Base-by-base conservation (phyloP, 108 stramenopile species). In the Discostella stelligeroides region DNA sequence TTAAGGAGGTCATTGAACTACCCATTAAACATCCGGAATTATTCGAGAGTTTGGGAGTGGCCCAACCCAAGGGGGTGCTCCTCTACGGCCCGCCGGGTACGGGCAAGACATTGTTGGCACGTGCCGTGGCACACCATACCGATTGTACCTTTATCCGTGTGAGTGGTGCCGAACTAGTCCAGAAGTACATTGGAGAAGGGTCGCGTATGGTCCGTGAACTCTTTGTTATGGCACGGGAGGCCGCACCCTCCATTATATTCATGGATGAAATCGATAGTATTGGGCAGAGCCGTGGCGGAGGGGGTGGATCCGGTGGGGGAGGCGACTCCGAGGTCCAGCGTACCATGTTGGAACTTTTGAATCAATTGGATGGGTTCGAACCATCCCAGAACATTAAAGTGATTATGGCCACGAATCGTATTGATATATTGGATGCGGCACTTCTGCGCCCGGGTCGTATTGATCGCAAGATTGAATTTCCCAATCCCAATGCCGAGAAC, bases 181-280 rank as follows among this genome's bases (percentile, higher is more conserved):
- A 99, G 83, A 99, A 99, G 84, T 99, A 99, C 85, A 99, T 99
- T 58, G 99, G 99, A n/a, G 99, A 99, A 68, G 99, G 99, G 63
- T 92, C 93, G 15, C 86, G 98, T 15, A 99, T 99, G 99, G 99
- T 99, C 27, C 94, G 99, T 42, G 99, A 99, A 87, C 85, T 99
- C 40, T 99, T 99, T 75, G 95, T 99, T 67, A 99, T 99, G 98
- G 99, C 99, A 24, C 90, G 98, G 20, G 98, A 99, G 83, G 96
- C 97, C 0, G 96, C 97, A 13, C 99, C 99, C 11, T 89, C 88
- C 63, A 99, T 99, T 77, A 99, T 99, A 66, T 99, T 99, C 71
- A 99, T 99, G 99, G 99, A 99, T 75, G 99, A 99, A 79, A 97
- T 99, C 70, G 99, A 99, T 75, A 95, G 95, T 72, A 98, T 99